Conservation (phyloP, 768 basidiomycete species). For the Mycena indigotica region DNA sequence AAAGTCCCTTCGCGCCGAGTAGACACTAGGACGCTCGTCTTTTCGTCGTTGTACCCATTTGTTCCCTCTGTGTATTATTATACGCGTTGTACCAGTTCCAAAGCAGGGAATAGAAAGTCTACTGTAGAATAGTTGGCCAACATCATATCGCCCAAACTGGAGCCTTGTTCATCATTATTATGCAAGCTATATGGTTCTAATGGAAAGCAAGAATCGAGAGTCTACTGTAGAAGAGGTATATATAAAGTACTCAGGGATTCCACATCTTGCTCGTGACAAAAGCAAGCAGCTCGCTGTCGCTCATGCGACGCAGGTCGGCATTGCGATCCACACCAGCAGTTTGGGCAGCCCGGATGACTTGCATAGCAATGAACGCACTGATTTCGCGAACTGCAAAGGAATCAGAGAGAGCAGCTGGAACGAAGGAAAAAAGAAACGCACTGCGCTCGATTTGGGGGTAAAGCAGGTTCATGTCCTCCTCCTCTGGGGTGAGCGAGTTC, state of each 20-base stretch:
- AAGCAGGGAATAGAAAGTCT: too few species aligned
- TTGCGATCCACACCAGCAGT: conserved; percentile 62
- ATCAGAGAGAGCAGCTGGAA: conserved; percentile 2
- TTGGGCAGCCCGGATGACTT: conserved; percentile 82
- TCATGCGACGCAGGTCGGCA: conserved; percentile 54
- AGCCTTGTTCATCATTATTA: neutral
- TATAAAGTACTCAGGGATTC: conserved; percentile 46
- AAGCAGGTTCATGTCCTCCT: conserved; percentile 64
- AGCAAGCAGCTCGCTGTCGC: conserved; percentile 54
- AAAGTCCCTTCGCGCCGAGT: neutral
- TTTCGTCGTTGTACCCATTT: neutral
- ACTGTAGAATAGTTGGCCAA: too few species aligned
- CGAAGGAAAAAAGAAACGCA: conserved; percentile 19
- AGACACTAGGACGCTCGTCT: too few species aligned
- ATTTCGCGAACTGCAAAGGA: conserved; percentile 69
- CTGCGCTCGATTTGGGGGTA: conserved; percentile 84
- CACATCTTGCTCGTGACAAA: conserved; percentile 73
- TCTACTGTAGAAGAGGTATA: too few species aligned
- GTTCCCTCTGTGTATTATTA: neutral
- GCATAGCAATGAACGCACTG: conserved; percentile 68
- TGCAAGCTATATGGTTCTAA: neutral
- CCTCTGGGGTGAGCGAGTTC: conserved; percentile 69
- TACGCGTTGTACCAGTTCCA: too few species aligned
- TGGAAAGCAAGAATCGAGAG: conserved; percentile 3
- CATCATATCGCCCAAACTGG: neutral